These are phyloP conservation scores for Ogataea nakhonphanomensis DNA, from an alignment of 805 yeast species.

Conservation along the genomic window DNA sequence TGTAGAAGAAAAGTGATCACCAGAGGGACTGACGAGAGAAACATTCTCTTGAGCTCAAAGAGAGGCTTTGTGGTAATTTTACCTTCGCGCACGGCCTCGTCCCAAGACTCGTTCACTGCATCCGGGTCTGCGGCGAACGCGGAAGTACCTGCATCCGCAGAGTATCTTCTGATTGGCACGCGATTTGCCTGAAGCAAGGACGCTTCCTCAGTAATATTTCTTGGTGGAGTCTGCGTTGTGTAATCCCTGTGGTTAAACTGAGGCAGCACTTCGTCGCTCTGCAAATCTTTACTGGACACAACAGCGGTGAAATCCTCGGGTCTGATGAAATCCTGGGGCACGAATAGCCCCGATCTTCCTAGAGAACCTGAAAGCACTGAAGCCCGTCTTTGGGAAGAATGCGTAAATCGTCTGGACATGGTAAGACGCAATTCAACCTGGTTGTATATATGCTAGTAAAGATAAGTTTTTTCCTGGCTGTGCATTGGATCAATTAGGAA, in stretches of 20 bases:
- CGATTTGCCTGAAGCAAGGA: conserved; percentile 26
- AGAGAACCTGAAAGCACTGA: conserved; percentile 48
- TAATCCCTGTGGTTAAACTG: not conserved
- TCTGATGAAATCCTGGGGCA: conserved; percentile 47
- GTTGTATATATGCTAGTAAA: not conserved
- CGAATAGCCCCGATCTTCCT: conserved; percentile 49
- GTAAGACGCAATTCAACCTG: not conserved
- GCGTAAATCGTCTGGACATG: conserved; percentile 35
- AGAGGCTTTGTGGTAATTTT: conserved; percentile 42
- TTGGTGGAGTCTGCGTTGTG: conserved; percentile 2
- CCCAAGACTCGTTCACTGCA: conserved; percentile 32
- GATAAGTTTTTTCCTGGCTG: conserved; percentile 7
- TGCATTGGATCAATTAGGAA: conserved; percentile 7
- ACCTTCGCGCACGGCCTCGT: conserved; percentile 32
- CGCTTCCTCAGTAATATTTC: conserved; percentile 28
- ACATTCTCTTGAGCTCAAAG: conserved; percentile 39
- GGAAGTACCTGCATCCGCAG: conserved; percentile 12
- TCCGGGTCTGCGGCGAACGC: conserved; percentile 18
- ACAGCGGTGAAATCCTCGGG: conserved; percentile 9
- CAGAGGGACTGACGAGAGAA: conserved; percentile 51
- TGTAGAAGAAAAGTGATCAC: conserved; percentile 66
- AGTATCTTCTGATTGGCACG: conserved; percentile 25
- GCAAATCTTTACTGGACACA: conserved; percentile 1
- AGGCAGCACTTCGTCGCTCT: conserved; percentile 4
- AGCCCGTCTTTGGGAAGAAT: conserved; percentile 47